Evolutionary conservation across 257 asterid genomes (phyloP).

Genomic region (Solanum virginianum): DNA sequence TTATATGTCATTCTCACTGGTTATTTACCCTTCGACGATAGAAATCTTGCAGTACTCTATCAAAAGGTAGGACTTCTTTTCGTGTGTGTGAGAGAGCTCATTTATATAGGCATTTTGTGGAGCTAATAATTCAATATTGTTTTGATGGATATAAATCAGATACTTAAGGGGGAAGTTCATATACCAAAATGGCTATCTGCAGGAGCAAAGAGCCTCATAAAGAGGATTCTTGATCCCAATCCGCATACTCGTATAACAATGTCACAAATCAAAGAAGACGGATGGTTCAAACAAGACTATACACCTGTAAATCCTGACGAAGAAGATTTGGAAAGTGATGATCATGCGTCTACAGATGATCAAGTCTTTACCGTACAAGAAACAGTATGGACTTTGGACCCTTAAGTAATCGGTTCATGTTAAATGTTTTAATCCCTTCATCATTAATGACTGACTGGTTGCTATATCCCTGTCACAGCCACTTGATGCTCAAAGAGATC

Average conservation of each 20-base stretch:
- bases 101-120: background rate
- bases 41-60: slow-evolving; percentile 88
- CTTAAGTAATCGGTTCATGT: background rate
- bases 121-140: background rate
- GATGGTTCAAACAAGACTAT: slow-evolving; percentile 78
- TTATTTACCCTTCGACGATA: slow-evolving; percentile 90
- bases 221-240: slow-evolving; percentile 86
- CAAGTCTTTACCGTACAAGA: slow-evolving; percentile 43
- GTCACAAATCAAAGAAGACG: slow-evolving; percentile 55
- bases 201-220: slow-evolving; percentile 64
- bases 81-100: background rate
- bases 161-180: slow-evolving; percentile 78
- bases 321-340: slow-evolving; percentile 43
- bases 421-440: background rate
- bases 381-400: slow-evolving; percentile 10
- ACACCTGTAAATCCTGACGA: slow-evolving; percentile 39
- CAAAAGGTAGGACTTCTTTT: slow-evolving; percentile 84
- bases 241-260: slow-evolving; percentile 67
- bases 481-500: slow-evolving; percentile 45
- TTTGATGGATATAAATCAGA: slow-evolving; percentile 27
- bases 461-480: background rate
- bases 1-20: slow-evolving; percentile 87
- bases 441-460: background rate
- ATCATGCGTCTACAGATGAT: slow-evolving; percentile 28
- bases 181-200: slow-evolving; percentile 91